Evolutionary conservation across 1,139 yeast species (phyloP).

Genomic region (Kurtzmaniella quercitrusa): DNA sequence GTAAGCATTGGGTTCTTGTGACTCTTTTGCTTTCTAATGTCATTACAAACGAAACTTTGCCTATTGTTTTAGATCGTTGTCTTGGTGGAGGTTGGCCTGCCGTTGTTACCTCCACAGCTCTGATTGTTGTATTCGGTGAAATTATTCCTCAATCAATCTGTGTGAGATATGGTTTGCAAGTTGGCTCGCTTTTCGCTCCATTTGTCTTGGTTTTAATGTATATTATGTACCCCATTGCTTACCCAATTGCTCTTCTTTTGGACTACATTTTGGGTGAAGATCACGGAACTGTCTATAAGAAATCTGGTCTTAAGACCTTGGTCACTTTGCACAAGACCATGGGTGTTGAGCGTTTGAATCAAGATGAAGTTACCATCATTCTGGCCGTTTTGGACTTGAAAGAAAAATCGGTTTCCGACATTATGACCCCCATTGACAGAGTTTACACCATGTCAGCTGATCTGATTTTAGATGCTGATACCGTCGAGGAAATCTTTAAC

Average conservation of each 20-base stretch:
- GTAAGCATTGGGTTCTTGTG: conserved; percentile 97
- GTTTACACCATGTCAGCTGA: conserved; percentile 89
- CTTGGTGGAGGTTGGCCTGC: conserved; percentile 99
- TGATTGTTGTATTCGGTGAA: conserved; percentile 94
- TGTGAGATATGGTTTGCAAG: conserved; percentile 87
- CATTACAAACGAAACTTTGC: conserved; percentile 91
- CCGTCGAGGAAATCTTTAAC: conserved; percentile 86
- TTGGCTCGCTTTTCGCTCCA: conserved; percentile 89
- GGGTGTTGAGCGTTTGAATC: conserved; percentile 92
- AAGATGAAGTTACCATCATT: conserved; percentile 94
- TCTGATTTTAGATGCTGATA: conserved; percentile 72
- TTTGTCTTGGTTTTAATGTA: conserved; percentile 86
- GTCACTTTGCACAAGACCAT: conserved; percentile 90
- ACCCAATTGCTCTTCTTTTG: conserved; percentile 78
- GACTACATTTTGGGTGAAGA: conserved; percentile 89
- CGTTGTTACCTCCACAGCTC: conserved; percentile 84
- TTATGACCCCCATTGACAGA: conserved; percentile 93
- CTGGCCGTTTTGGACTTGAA: conserved; percentile 91
- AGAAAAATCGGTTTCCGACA: conserved; percentile 79
- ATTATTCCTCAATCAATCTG: conserved; percentile 93
- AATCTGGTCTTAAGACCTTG: conserved; percentile 87
- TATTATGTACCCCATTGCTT: conserved; percentile 86
- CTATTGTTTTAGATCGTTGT: conserved; percentile 87
- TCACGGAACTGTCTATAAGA: conserved; percentile 92
- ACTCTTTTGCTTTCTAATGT: conserved; percentile 83